These are phyloP conservation scores for Macrophomina tecta DNA, from an alignment of 2,329 filamentous ascomycete genomes.

Conservation along the genomic window DNA sequence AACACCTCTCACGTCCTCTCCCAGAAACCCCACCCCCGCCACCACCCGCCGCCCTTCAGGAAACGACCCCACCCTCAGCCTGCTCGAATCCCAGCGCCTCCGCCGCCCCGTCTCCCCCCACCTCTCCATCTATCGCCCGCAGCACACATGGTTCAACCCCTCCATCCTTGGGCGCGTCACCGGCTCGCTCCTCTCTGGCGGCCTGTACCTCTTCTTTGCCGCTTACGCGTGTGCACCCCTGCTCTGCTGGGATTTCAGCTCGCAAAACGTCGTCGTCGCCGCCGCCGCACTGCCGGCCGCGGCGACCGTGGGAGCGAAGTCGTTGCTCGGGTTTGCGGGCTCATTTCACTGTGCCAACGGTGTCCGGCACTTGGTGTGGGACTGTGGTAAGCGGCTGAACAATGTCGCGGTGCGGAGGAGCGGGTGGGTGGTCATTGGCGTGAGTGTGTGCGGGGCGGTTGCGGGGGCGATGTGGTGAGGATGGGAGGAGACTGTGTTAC, in stretches of 20 bases:
- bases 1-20: neutral
- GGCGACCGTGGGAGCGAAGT: slow-evolving; percentile 56
- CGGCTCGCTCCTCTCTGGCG: slow-evolving; percentile 73
- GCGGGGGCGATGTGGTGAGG: neutral
- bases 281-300: slow-evolving; percentile 65
- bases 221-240: slow-evolving; percentile 82
- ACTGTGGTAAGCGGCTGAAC: slow-evolving; percentile 65
- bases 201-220: slow-evolving; percentile 79
- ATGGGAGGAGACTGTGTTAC: no score
- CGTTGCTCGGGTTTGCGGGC: slow-evolving; percentile 67
- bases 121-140: slow-evolving; percentile 81
- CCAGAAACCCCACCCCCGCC: neutral
- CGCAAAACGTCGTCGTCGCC: slow-evolving; percentile 65
- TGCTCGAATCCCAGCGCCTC: slow-evolving; percentile 82
- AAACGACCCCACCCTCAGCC: slow-evolving; percentile 53
- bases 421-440: slow-evolving; percentile 67
- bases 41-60: neutral
- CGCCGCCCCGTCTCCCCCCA: slow-evolving; percentile 84
- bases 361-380: slow-evolving; percentile 75
- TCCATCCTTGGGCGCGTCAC: slow-evolving; percentile 82
- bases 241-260: slow-evolving; percentile 73
- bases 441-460: slow-evolving; percentile 51
- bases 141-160: slow-evolving; percentile 79
- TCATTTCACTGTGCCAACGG: slow-evolving; percentile 72
- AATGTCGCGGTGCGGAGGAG: slow-evolving; percentile 70